These are phyloP conservation scores for Citrus sp. DNA, from an alignment of 345 rosid genomes.

Conservation along the genomic window DNA sequence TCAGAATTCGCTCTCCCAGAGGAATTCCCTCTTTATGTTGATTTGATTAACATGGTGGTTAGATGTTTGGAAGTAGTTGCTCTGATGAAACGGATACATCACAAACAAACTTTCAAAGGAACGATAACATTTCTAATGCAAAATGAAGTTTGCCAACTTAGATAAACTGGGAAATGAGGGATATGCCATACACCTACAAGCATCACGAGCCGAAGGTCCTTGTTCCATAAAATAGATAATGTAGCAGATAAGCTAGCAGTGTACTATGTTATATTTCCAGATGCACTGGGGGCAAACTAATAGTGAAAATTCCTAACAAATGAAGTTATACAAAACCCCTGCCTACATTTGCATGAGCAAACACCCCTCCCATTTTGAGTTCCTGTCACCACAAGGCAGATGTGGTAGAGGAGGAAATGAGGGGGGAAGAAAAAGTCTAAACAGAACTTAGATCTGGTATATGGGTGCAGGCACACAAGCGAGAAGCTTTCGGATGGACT, in stretches of 20 bases:
- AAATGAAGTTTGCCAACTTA: background rate
- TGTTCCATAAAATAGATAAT: background rate
- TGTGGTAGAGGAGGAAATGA: background rate
- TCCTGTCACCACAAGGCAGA: background rate
- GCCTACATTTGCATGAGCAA: constrained; percentile 2
- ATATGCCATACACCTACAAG: background rate
- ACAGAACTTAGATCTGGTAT: background rate
- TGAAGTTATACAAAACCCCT: background rate
- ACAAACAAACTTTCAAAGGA: background rate
- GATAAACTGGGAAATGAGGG: background rate
- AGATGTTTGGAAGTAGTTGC: background rate
- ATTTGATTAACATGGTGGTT: background rate
- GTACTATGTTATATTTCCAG: background rate
- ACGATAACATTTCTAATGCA: background rate
- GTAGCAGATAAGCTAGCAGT: background rate
- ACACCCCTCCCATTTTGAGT: background rate
- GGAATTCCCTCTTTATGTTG: too few species aligned
- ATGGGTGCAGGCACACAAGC: background rate
- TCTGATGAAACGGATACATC: background rate
- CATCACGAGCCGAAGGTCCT: background rate
- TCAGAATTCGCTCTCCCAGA: too few species aligned
- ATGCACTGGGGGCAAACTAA: background rate
- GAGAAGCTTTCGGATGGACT: background rate
- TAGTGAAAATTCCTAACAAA: background rate
- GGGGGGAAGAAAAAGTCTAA: background rate